These are phyloP conservation scores for Pseudogymnoascus sp. DNA, from an alignment of 2,329 filamentous ascomycete genomes.

Conservation along the genomic window DNA sequence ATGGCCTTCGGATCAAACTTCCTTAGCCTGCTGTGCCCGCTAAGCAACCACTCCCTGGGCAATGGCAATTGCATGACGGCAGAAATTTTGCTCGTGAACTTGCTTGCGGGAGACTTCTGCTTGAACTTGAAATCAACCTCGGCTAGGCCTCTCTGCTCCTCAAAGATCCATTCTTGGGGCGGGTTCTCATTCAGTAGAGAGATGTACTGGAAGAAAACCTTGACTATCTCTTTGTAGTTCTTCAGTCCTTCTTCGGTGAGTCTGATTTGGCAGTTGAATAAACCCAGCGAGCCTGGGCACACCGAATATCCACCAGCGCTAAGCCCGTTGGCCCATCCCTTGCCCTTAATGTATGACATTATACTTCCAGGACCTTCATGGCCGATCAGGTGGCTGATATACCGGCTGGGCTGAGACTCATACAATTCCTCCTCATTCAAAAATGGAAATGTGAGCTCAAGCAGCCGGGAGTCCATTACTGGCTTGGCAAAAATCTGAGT, in stretches of 20 bases:
- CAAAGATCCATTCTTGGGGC: conserved; percentile 87
- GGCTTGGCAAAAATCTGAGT: conserved; percentile 66
- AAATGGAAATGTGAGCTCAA: conserved; percentile 63
- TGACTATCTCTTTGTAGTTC: conserved; percentile 57
- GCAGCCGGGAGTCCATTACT: conserved; percentile 59
- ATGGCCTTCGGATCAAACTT: conserved; percentile 77
- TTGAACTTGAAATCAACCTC: conserved; percentile 94
- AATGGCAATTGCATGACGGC: conserved; percentile 86
- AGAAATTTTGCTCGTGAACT: conserved; percentile 79
- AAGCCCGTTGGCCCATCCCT: conserved; percentile 63
- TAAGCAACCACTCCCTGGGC: conserved; percentile 80
- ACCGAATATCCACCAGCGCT: conserved; percentile 56
- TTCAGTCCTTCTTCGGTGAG: conserved; percentile 55
- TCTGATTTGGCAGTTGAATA: conserved; percentile 58
- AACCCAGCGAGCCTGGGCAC: conserved; percentile 55
- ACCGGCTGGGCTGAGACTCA: conserved; percentile 60
- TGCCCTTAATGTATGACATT: conserved; percentile 62
- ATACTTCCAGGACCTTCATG: conserved; percentile 70
- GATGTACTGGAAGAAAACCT: conserved; percentile 72
- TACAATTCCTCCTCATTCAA: conserved; percentile 61
- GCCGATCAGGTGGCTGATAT: conserved; percentile 64
- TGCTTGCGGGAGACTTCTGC: conserved; percentile 82
- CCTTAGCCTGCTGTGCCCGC: conserved; percentile 66
- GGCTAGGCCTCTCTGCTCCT: conserved; percentile 82
- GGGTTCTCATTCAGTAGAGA: conserved; percentile 71